Evolutionary conservation across 331 rosid species (phyloP).

Genomic region (Arachis monticola): DNA sequence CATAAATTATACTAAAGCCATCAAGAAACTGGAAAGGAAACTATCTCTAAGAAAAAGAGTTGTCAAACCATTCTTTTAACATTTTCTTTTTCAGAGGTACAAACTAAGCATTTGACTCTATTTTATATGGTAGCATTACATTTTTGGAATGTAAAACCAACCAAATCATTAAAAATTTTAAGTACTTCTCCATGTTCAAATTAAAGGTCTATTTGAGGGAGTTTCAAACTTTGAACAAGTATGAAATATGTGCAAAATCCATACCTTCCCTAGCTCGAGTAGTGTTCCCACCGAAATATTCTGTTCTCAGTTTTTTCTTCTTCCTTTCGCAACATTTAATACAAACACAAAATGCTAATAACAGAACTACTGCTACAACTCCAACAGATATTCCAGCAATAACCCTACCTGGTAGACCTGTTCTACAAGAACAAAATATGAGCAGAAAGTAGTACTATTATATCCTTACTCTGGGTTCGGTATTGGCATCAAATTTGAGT

Average conservation of each 20-base stretch:
- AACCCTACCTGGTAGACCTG: slow-evolving; percentile 56
- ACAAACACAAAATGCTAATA: slow-evolving; percentile 49
- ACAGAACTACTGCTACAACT: slow-evolving; percentile 53
- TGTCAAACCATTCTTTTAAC: neutral
- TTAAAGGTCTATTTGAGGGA: no score
- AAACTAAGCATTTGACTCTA: no score
- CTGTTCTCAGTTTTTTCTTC: no score
- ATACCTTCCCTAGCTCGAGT: no score
- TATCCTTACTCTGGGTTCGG: slow-evolving; percentile 20
- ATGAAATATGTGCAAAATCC: no score
- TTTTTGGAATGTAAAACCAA: neutral
- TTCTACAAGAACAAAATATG: slow-evolving; percentile 35
- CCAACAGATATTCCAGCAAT: slow-evolving; percentile 64
- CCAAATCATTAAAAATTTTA: neutral
- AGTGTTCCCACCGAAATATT: no score
- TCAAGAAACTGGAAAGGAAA: no score
- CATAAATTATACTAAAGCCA: slow-evolving; percentile 5
- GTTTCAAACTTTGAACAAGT: no score
- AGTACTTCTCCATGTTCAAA: slow-evolving; percentile 22
- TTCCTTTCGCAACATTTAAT: slow-evolving; percentile 48
- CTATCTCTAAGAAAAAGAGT: neutral
- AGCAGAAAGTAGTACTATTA: no score
- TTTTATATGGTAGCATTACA: neutral
- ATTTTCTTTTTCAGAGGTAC: neutral
- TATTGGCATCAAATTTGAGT: slow-evolving; percentile 25